Evolutionary conservation across 2,329 filamentous ascomycete species (phyloP), one percentile per base, ranked within the genome.

Genomic region (Colletotrichum liriopes): DNA sequence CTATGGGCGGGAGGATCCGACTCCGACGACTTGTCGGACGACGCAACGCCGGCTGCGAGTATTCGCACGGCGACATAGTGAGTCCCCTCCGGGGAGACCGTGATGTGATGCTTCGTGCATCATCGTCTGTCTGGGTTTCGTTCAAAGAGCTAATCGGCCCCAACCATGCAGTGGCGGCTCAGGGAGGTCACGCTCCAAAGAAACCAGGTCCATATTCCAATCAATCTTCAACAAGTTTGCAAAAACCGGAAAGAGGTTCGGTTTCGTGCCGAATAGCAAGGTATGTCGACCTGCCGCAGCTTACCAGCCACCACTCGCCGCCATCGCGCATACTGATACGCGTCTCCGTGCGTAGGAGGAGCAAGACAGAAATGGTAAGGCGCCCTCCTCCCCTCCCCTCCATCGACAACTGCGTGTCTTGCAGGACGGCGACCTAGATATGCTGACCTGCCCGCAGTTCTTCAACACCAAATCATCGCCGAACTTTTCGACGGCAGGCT

Each of bases 381-480:
- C 7, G 9, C 6, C 6, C 23, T 20, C 18, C 32, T 37, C 11
- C 14, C 49, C 26, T 35, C 26, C 29, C 32, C n/a, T 41, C 20
- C 26, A 20, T 52, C 35, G 18, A n/a, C 16, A 54, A 20, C 41
- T 39, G 23, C 35, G 39, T n/a, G 32, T 37, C 51, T 35, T 9
- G 61, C 61, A 26, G 49, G 37, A 55, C 47, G 45, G 54, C 63
- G 23, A 72, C 11, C 61, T 55, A 59, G 35, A 52, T 26, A 20
- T 67, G 3, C 39, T 72, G 26, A 72, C 69, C 14, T 18, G 54
- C 54, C 54, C 18, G 41, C 62, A 79, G 76, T 75, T 8, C 71
- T 77, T 12, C 79, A 80, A 65, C 79, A 79, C 71, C 74, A 77
- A 51, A 76, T 79, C 65, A 77, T 79, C 12, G 68, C 75, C 23